Conservation (phyloP, 176 grass and related monocot genomes). For the Puya raimondii region DNA sequence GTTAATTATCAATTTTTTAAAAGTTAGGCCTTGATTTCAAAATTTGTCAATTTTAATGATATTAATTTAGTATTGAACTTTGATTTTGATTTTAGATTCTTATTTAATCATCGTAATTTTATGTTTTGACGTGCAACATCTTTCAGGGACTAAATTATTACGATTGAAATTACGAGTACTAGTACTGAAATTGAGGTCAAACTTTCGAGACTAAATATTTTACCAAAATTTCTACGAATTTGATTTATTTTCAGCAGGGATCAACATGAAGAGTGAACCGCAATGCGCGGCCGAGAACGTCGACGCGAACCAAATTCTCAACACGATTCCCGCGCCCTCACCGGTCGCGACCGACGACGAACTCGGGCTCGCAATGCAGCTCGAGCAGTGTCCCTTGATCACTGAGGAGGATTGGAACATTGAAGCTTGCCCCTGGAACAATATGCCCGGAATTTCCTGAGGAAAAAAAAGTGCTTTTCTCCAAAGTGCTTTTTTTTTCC, state of each 20-base stretch:
- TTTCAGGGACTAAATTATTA: slow-evolving; percentile 11
- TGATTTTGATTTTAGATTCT: neutral
- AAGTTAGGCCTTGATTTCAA: neutral
- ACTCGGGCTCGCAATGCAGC: slow-evolving; percentile 1
- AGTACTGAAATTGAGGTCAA: too few relatives aligned
- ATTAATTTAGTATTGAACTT: too few relatives aligned
- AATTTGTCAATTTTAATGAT: too few relatives aligned
- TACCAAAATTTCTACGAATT: slow-evolving; percentile 6
- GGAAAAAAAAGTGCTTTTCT: too few relatives aligned
- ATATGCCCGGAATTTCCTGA: slow-evolving; percentile 37
- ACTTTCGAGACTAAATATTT: neutral
- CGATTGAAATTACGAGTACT: too few relatives aligned
- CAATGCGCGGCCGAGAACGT: slow-evolving; percentile 1
- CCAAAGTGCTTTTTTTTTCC: too few relatives aligned
- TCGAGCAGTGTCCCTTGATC: slow-evolving; percentile 5
- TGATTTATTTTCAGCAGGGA: slow-evolving; percentile 5
- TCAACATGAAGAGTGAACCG: slow-evolving; percentile 7
- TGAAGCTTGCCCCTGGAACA: slow-evolving; percentile 30
- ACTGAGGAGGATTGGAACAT: slow-evolving; percentile 36
- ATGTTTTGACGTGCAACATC: too few relatives aligned
- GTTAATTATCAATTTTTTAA: neutral
- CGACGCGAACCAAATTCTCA: slow-evolving; percentile 18
- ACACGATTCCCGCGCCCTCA: slow-evolving; percentile 13
- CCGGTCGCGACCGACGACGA: slow-evolving; percentile 12
- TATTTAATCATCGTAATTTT: too few relatives aligned